Evolutionary conservation across 805 yeast genomes (phyloP).

Genomic region (Candida suzukii): DNA sequence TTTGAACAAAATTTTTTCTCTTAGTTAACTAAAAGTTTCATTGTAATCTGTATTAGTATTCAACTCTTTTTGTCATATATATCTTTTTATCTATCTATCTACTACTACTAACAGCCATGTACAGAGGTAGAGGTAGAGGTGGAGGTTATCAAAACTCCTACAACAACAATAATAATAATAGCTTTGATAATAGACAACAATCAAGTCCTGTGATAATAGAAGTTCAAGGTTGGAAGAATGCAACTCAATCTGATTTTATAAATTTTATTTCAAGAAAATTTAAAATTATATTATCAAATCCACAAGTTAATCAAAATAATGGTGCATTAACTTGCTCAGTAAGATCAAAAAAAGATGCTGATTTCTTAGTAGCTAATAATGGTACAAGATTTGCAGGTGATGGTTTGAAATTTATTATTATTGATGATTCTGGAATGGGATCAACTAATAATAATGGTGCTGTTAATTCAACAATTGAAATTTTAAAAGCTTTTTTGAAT

Average conservation of each 20-base stretch:
- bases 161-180: no score
- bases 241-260: conserved; percentile 59
- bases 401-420: conserved; percentile 44
- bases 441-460: conserved; percentile 4
- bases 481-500: conserved; percentile 52
- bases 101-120: no score
- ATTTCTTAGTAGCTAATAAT: conserved; percentile 48
- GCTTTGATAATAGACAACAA: conserved; percentile 10
- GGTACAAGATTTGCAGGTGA: conserved; percentile 84
- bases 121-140: conserved; percentile 10
- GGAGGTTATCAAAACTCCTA: conserved; percentile 17
- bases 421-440: conserved; percentile 14
- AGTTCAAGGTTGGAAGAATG: conserved; percentile 78
- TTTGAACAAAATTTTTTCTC: no score
- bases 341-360: conserved; percentile 46
- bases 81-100: no score
- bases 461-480: conserved; percentile 44
- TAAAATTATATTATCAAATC: conserved; percentile 45
- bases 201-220: conserved; percentile 44
- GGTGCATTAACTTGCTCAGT: conserved; percentile 58
- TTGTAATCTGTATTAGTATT: no score
- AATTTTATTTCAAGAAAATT: conserved; percentile 65
- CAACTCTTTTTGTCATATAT: no score
- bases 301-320: conserved; percentile 39
- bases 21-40: no score